Conservation (phyloP, 2,329 filamentous ascomycete species). For the Ascocoryne sarcoides region DNA sequence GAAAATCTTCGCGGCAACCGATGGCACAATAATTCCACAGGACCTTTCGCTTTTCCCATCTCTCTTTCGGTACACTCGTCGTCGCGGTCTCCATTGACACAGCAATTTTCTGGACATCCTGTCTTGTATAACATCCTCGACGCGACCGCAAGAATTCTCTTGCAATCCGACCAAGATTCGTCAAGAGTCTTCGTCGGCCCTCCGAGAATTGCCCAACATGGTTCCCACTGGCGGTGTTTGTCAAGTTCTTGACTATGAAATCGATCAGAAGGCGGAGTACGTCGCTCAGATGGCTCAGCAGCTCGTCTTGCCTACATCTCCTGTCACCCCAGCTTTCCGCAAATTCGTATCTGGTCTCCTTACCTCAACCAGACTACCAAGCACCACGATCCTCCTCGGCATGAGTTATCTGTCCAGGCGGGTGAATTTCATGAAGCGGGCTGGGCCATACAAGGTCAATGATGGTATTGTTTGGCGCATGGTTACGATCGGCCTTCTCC, state of each 20-base stretch:
- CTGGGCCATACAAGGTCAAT: conserved; percentile 30
- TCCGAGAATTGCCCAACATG: conserved; percentile 22
- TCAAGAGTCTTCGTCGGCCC: background rate
- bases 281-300: conserved; percentile 63
- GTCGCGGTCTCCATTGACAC: background rate
- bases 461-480: conserved; percentile 58
- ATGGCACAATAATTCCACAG: background rate
- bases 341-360: conserved; percentile 68
- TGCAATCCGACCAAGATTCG: background rate
- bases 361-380: conserved; percentile 62
- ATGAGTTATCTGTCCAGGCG: conserved; percentile 60
- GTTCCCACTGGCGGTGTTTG: conserved; percentile 52
- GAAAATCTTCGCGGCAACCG: background rate
- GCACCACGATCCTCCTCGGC: conserved; percentile 62
- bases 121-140: background rate
- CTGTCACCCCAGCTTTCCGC: conserved; percentile 55
- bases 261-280: conserved; percentile 70
- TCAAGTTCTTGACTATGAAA: conserved; percentile 67
- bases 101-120: background rate
- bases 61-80: background rate
- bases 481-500: conserved; percentile 58
- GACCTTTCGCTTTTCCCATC: background rate
- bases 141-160: background rate
- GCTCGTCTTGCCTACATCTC: conserved; percentile 50
- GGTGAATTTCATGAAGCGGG: conserved; percentile 47